Evolutionary conservation across 176 grass and related monocot genomes (phyloP).

Genomic region (Oropetium thomaeum): DNA sequence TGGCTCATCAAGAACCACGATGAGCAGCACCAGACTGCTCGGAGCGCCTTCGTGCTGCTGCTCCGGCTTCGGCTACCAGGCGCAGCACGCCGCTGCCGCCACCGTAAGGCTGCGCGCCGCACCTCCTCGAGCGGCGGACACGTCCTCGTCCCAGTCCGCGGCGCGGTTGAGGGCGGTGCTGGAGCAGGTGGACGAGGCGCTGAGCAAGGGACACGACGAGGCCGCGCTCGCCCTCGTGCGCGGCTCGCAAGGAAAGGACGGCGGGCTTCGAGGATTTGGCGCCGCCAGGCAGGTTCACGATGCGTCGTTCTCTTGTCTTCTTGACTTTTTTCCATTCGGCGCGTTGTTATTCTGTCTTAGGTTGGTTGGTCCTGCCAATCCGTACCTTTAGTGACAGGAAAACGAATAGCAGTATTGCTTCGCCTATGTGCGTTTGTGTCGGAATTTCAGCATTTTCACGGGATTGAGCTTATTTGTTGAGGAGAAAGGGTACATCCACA

Average conservation of each 20-base stretch:
- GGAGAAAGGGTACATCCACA: background rate
- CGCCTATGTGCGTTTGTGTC: background rate
- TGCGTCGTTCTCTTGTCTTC: background rate
- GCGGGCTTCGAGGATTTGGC: conserved; percentile 53
- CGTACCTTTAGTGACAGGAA: background rate
- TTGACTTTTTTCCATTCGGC: background rate
- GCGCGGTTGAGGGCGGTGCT: conserved; percentile 32
- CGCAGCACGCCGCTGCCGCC: no score
- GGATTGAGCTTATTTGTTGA: background rate
- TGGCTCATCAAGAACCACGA: no score
- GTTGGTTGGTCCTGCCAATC: background rate
- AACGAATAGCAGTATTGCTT: no score
- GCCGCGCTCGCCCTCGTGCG: conserved; percentile 59
- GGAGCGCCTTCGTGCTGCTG: no score
- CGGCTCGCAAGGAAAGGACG: conserved; percentile 40
- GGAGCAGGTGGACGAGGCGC: conserved; percentile 60
- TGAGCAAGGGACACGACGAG: conserved; percentile 58
- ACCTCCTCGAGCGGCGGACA: conserved; percentile 26
- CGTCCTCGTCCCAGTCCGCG: conserved; percentile 23
- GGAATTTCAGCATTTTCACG: background rate
- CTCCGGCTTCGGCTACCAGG: no score
- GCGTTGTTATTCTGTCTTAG: background rate
- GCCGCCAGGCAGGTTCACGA: background rate
- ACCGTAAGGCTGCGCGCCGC: conserved; percentile 8
- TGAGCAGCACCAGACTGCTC: no score